A percentile compares a stretch with the other conserved stretches of the same genome.
These are phyloP conservation scores for Saccharomyces hybrid DNA, from an alignment of 1,139 yeast species.

Conservation along the genomic window DNA sequence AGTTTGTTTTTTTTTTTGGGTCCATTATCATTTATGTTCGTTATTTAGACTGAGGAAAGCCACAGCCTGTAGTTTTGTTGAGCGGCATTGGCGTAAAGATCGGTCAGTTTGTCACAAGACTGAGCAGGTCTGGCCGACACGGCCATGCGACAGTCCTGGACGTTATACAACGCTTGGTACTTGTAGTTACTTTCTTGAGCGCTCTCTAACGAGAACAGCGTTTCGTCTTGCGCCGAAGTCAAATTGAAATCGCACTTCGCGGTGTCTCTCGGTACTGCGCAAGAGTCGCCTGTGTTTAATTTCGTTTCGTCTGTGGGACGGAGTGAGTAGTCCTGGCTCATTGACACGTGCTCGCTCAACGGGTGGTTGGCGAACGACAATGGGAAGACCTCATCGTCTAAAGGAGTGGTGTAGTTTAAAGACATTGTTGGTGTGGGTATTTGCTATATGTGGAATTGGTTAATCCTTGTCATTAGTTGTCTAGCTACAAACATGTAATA, in stretches of 20 bases:
- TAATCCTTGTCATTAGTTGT: not conserved
- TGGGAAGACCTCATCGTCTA: not conserved
- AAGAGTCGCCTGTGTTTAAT: not conserved
- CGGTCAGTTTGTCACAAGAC: not conserved
- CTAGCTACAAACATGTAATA: not conserved
- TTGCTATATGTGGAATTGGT: not conserved
- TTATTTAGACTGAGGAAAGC: conserved; percentile 15
- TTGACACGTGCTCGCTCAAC: not conserved
- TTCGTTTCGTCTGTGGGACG: not conserved
- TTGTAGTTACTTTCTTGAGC: not conserved
- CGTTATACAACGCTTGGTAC: not conserved
- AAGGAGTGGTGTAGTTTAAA: not conserved
- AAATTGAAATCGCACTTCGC: not conserved
- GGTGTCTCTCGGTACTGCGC: not conserved
- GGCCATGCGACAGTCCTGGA: not conserved
- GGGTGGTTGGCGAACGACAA: not conserved
- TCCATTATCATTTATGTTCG: not conserved
- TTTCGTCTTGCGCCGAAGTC: not conserved
- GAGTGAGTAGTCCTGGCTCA: not conserved
- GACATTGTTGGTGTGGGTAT: not conserved
- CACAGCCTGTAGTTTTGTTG: conserved; percentile 25
- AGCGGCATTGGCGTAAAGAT: conserved; percentile 15
- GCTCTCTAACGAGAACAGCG: not conserved
- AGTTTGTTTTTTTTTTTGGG: not conserved
- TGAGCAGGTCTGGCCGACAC: not conserved